Conservation (phyloP, 192 early-diverging fungal species). For the Coemansia sp. region DNA sequence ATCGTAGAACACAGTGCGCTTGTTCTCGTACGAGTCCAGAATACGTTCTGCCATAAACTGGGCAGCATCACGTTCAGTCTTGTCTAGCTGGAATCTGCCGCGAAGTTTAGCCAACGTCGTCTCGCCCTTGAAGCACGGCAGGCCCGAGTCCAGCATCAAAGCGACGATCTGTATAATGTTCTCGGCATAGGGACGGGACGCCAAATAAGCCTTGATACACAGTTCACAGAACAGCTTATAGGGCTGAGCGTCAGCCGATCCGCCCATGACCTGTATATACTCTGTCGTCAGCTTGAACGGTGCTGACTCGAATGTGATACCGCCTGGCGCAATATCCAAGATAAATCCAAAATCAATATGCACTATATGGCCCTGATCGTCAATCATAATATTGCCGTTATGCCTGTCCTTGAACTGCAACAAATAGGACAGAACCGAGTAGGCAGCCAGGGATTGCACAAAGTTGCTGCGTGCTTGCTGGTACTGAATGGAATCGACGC, state of each 20-base stretch:
- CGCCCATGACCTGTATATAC: slow-evolving; percentile 97
- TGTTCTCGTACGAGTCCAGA: slow-evolving; percentile 89
- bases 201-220: slow-evolving; percentile 88
- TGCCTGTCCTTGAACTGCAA: slow-evolving; percentile 99
- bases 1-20: slow-evolving; percentile 79
- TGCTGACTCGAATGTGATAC: slow-evolving; percentile 90
- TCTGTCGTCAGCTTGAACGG: slow-evolving; percentile 98
- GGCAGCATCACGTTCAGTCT: slow-evolving; percentile 85
- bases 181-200: slow-evolving; percentile 88
- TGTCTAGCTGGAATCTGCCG: slow-evolving; percentile 85
- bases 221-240: slow-evolving; percentile 90
- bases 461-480: slow-evolving; percentile 93
- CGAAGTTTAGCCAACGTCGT: slow-evolving; percentile 80
- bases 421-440: slow-evolving; percentile 91
- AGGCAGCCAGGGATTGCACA: slow-evolving; percentile 92
- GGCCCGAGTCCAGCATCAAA: slow-evolving; percentile 92
- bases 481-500: slow-evolving; percentile 84
- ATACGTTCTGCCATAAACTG: slow-evolving; percentile 94
- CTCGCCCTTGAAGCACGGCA: slow-evolving; percentile 98
- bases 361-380: slow-evolving; percentile 92
- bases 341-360: slow-evolving; percentile 99
- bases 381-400: slow-evolving; percentile 99
- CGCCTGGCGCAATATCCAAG: slow-evolving; percentile 97
- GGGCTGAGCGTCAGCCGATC: slow-evolving; percentile 72
- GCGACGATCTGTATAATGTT: slow-evolving; percentile 85